Base-by-base conservation (phyloP, 192 early-diverging fungal species). In the Ambispora gerdemannii region DNA sequence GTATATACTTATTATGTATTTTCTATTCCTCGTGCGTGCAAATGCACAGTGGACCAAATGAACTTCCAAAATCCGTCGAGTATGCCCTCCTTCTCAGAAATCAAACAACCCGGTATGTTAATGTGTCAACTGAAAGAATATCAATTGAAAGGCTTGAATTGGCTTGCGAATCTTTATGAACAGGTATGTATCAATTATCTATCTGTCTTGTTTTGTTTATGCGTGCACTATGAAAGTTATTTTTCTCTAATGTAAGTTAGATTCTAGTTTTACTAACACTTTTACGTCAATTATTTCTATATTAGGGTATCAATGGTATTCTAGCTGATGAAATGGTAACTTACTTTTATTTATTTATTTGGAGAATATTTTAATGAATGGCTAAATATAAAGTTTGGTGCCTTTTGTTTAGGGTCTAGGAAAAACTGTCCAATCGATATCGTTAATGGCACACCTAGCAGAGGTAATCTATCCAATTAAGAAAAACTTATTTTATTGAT, bases 351-450 rank as follows among this genome's bases (percentile, higher is more conserved):
- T 61, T 61, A 34, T 33, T 15, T 34, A 35, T 7, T 4, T 34
- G 2, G 24, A 4, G 30, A 56, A 22, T 56, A 22, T 24, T 22
- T 3, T 28, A 7, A 27, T 31, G 3, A 15, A 34, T 61, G 22
- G 4, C 31, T 61, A 3, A 61, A 19, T 35, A 60, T 17, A 25
- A 58, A 27, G 27, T 27, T 58, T 28, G 25, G 15, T 61, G 35
- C 3, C 13, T 27, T 20, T 34, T 38, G 35, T 33, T n/a, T 70
- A 70, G 67, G 87, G 87, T 53, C 77, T 93, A 24, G 92, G 92
- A 30, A 93, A 95, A 75, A 95, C 94, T 0, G 88, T 96, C 4
- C 94, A 96, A 80, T 91, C 92, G 0, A 95, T 96, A 59, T 89
- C 93, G 7, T 72, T 96, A 36, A 86, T 96, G 77, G 93, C 92